Base-by-base conservation (phyloP, 129 eudicot genomes). In the Deinandra increscens region DNA sequence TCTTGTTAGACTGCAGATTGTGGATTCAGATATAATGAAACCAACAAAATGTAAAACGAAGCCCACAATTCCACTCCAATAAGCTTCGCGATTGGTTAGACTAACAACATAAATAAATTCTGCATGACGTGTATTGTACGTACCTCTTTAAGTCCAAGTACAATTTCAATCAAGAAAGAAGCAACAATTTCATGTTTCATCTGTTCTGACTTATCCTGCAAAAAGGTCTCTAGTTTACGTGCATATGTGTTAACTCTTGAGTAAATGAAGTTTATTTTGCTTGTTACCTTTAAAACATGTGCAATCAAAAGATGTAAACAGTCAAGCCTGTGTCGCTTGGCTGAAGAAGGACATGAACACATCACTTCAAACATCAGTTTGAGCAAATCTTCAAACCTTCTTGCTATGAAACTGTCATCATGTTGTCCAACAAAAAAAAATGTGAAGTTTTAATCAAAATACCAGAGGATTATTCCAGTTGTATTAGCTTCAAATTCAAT, bases 101-200 rank as follows among this genome's bases (percentile, higher is more conserved):
- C n/a, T n/a, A n/a, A n/a, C n/a, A n/a, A n/a, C n/a, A n/a, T n/a
- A n/a, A n/a, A n/a, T n/a, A n/a, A n/a, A n/a, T n/a, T n/a, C n/a
- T n/a, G n/a, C 37, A 71, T 66, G 49, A 48, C 48, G 26, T 29
- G 46, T 42, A 37, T 59, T n/a, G n/a, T n/a, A n/a, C 0, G 45
- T 87, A 94, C 99, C 97, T 94, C 99, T 81, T 94, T 94, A 19
- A 94, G 85, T 20, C 96, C 91, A 53, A 94, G 97, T 73, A 94
- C 63, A 75, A 89, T 87, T 83, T 94, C 99, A 26, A 96, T 89
- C 69, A 94, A 75, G 64, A 89, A 94, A 45, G 99, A 89, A 74
- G 83, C 64, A 66, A 79, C 73, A 33, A 82, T 79, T 22, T 72
- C 85, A 42, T 64, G 91, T 87, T 80, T 77, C 77, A 78, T 81